Evolutionary conservation across 495 filamentous ascomycete species (phyloP).

Genomic region (Penicillium cinerascens): DNA sequence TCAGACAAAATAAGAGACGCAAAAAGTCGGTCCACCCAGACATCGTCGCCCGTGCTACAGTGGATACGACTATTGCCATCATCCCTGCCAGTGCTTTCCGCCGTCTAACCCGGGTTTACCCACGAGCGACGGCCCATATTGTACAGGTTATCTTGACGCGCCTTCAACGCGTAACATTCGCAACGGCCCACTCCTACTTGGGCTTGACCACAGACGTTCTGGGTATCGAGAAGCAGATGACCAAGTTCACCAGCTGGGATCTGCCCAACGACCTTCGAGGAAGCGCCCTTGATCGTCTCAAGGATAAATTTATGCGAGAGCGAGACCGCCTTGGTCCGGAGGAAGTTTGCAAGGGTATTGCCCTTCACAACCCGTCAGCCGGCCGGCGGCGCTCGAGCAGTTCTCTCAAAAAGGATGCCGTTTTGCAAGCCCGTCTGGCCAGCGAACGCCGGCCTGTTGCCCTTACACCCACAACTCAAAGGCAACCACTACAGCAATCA

Average conservation of each 20-base stretch:
- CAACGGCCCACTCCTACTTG: conserved; percentile 90
- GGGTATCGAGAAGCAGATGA: conserved; percentile 86
- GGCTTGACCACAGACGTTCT: conserved; percentile 88
- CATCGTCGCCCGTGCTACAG: conserved; percentile 92
- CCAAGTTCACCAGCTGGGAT: conserved; percentile 85
- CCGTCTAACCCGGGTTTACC: conserved; percentile 89
- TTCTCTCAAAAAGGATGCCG: conserved; percentile 75
- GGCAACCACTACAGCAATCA: conserved; percentile 7
- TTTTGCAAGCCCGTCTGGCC: conserved; percentile 59
- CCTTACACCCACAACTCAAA: conserved; percentile 11
- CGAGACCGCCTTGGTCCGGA: conserved; percentile 78
- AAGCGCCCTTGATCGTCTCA: conserved; percentile 75
- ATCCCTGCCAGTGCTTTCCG: conserved; percentile 95
- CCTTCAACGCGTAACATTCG: conserved; percentile 89
- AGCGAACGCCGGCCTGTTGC: conserved; percentile 23
- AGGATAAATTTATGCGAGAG: conserved; percentile 88
- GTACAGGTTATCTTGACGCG: conserved; percentile 94
- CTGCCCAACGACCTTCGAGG: conserved; percentile 90
- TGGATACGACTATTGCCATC: conserved; percentile 96
- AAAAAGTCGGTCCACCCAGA: conserved; percentile 88
- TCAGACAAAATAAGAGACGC: conserved; percentile 25
- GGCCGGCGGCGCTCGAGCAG: conserved; percentile 67
- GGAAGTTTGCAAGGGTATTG: conserved; percentile 90
- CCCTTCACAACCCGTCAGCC: conserved; percentile 78
- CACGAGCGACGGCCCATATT: conserved; percentile 93